Evolutionary conservation across 192 early-diverging fungal genomes (phyloP), one percentile per base, ranked within the genome.

Genomic region (Coemansia sp.): DNA sequence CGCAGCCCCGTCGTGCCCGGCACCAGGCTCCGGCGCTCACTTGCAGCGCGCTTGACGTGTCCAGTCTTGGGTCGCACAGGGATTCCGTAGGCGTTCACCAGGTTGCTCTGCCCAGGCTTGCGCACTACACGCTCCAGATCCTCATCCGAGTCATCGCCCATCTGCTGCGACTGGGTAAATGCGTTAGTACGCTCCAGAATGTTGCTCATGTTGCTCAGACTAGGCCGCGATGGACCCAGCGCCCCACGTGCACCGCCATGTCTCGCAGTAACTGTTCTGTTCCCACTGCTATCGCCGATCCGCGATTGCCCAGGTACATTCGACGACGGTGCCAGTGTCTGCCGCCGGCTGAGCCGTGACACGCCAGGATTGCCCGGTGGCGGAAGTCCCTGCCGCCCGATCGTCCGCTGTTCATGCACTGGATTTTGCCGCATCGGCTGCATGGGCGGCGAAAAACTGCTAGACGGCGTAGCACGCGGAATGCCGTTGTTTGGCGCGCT

Each of bases 61-160:
- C 63, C 67, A 0, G 70, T 79, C 14, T 67, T 65, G 3, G 77
- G 71, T 1, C 77, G 62, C 16, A 57, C 60, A 1, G 71, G 71
- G 22, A 79, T 67, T 4, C 77, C 77, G 31, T 79, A 79, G 4
- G 71, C 67, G 23, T 79, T 79, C 57, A 79, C 77, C 9, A 79
- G 62, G 17, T 57, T 72, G 39, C 68, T 59, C 53, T 71, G 64
- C 11, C 71, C 70, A 0, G 64, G 57, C 58, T 62, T 66, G 52
- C 77, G 77, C 47, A 79, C 77, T 7, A 79, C 77, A 50, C 64
- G 77, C 65, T 79, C 77, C 29, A 79, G 61, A 29, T 74, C 77
- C 3, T 79, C 77, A 31, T 79, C 77, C 1, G 69, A 67, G 53
- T 68, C 57, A 7, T 68, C 69, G 10, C 53, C 63, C 7, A 52